Percentiles rank a stretch among this genome's conserved stretches.
These are phyloP conservation scores for Candida sanyaensis DNA, from an alignment of 1,139 yeast genomes.

Conservation along the genomic window DNA sequence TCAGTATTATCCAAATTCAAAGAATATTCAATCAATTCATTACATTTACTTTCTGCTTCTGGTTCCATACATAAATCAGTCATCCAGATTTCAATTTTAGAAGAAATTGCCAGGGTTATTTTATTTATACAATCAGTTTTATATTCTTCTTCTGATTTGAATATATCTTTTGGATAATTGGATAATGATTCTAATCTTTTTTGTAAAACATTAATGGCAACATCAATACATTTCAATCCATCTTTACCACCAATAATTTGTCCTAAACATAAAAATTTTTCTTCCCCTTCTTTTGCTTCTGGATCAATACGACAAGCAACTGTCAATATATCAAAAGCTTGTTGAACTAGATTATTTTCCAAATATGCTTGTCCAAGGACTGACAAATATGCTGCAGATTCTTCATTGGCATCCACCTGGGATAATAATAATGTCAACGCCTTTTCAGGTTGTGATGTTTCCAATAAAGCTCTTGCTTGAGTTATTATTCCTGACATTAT, in stretches of 20 bases:
- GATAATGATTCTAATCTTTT: slow-evolving; percentile 10
- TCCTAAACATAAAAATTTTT: slow-evolving; percentile 87
- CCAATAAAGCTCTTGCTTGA: slow-evolving; percentile 33
- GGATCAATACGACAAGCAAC: slow-evolving; percentile 72
- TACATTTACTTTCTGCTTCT: slow-evolving; percentile 83
- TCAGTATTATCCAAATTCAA: slow-evolving; percentile 58
- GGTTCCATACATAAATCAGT: slow-evolving; percentile 96
- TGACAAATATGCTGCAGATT: slow-evolving; percentile 36
- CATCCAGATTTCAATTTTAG: slow-evolving; percentile 97
- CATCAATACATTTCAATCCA: slow-evolving; percentile 66
- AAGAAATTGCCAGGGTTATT: slow-evolving; percentile 74
- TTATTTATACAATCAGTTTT: slow-evolving; percentile 46
- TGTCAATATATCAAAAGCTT: slow-evolving; percentile 68
- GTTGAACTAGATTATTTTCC: slow-evolving; percentile 77
- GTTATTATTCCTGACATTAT: slow-evolving; percentile 17
- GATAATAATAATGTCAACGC: slow-evolving; percentile 40
- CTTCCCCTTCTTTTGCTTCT: slow-evolving; percentile 61
- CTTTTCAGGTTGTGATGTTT: slow-evolving; percentile 41
- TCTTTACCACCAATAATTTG: slow-evolving; percentile 84
- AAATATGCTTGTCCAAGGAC: slow-evolving; percentile 72
- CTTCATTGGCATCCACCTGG: slow-evolving; percentile 25
- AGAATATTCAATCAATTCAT: slow-evolving; percentile 67
- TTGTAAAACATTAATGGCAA: slow-evolving; percentile 59
- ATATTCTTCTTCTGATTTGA: slow-evolving; percentile 25
- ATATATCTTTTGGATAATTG: slow-evolving; percentile 17